phyloP scores from a whole-genome alignment of 768 basidiomycete genomes.

The Cubamyces sp. region DNA sequence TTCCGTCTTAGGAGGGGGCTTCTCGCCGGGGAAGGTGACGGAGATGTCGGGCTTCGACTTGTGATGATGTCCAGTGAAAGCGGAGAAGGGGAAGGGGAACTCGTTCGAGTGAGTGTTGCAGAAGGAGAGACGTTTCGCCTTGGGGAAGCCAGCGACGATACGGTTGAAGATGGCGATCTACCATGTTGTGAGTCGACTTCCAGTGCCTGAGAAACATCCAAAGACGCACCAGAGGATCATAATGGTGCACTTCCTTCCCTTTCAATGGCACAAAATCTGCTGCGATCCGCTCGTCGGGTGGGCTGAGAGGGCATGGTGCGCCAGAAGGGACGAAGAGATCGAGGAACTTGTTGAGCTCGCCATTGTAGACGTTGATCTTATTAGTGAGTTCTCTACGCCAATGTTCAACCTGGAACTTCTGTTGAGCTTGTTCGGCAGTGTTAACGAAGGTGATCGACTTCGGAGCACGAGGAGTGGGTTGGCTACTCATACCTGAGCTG shows the following conservation, averaged over 20 bases:
- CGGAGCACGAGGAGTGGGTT: not conserved
- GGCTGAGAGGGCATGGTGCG: not conserved
- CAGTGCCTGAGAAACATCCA: too few relatives aligned
- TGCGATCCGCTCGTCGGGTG: not conserved
- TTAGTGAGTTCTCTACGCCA: not conserved
- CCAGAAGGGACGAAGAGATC: not conserved
- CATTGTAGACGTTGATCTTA: not conserved
- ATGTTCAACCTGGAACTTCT: not conserved
- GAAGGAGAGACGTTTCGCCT: conserved; percentile 3
- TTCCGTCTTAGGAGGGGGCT: not conserved
- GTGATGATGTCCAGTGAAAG: conserved; percentile 9
- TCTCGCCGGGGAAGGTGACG: conserved; percentile 1
- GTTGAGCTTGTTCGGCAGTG: not conserved
- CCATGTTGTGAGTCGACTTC: not conserved
- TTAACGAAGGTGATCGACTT: not conserved
- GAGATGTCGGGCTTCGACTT: not conserved
- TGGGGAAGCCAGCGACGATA: conserved; percentile 4
- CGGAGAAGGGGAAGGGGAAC: conserved; percentile 17
- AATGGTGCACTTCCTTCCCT: not conserved
- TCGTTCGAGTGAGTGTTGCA: conserved; percentile 13
- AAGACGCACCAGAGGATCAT: not conserved
- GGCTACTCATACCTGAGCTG: not conserved
- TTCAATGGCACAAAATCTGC: not conserved
- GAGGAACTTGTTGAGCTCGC: not conserved
- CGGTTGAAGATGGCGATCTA: not conserved